Conservation (phyloP, 371 early-diverging fungal genomes). For the Amoeboaphelidium protococcarum region DNA sequence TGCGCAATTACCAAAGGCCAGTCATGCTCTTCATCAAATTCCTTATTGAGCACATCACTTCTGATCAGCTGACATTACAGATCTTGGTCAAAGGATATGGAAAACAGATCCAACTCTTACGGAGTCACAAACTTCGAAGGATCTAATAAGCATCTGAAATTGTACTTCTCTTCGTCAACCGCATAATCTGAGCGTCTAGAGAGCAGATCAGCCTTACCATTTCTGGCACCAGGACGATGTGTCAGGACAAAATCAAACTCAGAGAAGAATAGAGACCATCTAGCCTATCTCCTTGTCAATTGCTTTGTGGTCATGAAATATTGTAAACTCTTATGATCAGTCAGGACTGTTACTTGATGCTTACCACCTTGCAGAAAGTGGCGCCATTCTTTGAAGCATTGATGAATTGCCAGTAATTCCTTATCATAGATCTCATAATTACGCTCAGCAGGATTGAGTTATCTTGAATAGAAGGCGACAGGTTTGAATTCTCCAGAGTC, state of each 20-base stretch:
- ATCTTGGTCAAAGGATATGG: too few relatives aligned
- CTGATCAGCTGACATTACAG: too few relatives aligned
- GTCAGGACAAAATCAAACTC: conserved; percentile 13
- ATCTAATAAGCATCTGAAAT: too few relatives aligned
- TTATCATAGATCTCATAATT: conserved; percentile 21
- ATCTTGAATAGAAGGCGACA: conserved; percentile 13
- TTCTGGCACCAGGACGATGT: conserved; percentile 13
- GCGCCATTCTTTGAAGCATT: conserved; percentile 14
- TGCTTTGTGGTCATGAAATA: conserved; percentile 9
- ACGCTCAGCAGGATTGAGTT: conserved; percentile 9
- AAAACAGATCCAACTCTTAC: too few relatives aligned
- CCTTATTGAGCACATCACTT: too few relatives aligned
- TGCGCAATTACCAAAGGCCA: too few relatives aligned
- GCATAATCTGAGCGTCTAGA: conserved; percentile 9
- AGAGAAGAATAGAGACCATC: conserved; percentile 11
- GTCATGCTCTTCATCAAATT: too few relatives aligned
- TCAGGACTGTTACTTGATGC: conserved; percentile 9
- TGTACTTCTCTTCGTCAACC: too few relatives aligned
- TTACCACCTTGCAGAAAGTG: conserved; percentile 13
- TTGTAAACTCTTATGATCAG: conserved; percentile 21
- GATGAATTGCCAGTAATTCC: conserved; percentile 19
- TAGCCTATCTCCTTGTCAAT: conserved; percentile 13
- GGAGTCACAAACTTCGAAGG: too few relatives aligned
- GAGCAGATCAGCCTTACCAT: conserved; percentile 18
- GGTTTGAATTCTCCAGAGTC: conserved; percentile 8